Percentiles rank a stretch among this genome's conserved stretches.
Conservation (phyloP, 2,329 filamentous ascomycete genomes). For the Aspergillus caelatus region DNA sequence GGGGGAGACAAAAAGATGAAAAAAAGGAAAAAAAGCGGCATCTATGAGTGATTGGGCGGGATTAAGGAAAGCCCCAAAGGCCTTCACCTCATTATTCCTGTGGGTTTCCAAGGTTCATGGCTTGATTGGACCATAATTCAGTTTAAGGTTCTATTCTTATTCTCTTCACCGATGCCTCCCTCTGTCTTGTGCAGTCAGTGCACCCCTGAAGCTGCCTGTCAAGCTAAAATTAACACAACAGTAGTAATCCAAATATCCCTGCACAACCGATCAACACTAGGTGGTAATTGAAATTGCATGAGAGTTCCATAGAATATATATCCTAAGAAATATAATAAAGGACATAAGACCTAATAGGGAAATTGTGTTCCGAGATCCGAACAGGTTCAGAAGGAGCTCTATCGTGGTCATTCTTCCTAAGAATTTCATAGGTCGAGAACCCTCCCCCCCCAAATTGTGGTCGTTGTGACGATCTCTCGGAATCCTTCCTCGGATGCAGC, state of each 20-base stretch:
- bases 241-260: neutral
- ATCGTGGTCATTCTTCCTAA: neutral
- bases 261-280: neutral
- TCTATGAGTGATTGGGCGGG: conserved; percentile 5
- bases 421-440: neutral
- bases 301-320: neutral
- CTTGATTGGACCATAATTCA: conserved; percentile 6
- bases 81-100: conserved; percentile 2
- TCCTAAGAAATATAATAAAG: neutral
- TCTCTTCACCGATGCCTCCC: conserved; percentile 11
- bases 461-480: conserved; percentile 18
- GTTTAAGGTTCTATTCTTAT: conserved; percentile 9
- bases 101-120: neutral
- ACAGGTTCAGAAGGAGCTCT: neutral
- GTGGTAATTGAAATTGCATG: neutral
- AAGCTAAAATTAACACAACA: neutral
- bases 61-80: conserved; percentile 8
- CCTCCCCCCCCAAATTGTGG: neutral
- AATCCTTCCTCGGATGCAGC: conserved; percentile 13
- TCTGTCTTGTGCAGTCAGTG: neutral
- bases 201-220: conserved; percentile 4
- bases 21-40: neutral
- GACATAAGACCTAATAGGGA: neutral
- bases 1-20: neutral
- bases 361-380: neutral